Base-by-base conservation (phyloP, 2,329 filamentous ascomycete species). In the Pseudogymnoascus sp. region DNA sequence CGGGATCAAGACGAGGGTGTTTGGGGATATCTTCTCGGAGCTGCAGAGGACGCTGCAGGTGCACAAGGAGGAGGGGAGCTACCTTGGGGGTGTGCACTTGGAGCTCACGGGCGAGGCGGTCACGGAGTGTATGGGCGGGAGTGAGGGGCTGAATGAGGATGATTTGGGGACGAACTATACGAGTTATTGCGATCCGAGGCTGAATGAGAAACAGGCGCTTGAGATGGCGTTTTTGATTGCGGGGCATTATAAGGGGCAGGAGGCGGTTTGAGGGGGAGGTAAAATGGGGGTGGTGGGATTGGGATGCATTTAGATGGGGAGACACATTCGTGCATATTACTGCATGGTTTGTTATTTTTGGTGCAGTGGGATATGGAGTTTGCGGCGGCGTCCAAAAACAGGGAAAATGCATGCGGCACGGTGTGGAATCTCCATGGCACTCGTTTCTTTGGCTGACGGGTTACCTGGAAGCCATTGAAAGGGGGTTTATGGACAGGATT, bases 181-280 rank as follows among this genome's bases (percentile, higher is more conserved):
- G 4, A 96, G 89, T 38, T 97, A 93, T 79, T 99, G 95, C 75
- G 95, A 99, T 74, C 95, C 95, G 4, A 80, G 95, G 24, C 78
- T 99, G 68, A 99, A 99, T 73, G 95, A 97, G 82, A 97, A 97
- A 79, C 95, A 99, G 79, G 93, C 95, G 0, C 81, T 99, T 13
- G 95, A 99, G 79, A 76, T 97, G 74, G 93, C 95, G 0, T 99
- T 99, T 75, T 77, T 97, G 71, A 88, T 99, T 59, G 95, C 95
- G 0, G 91, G 91, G 4, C 90, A 93, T 72, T 95, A 86, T 71
- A 76, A 84, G 11, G 79, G 81, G 50, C 77, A 80, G 62, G 62
- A 38, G 59, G 47, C 26, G 26, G 14, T 31, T 31, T 53, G 47
- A 53, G 1, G 19, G 38, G 14, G 2, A 3, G 29, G 29, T 29